Conservation (phyloP, 345 rosid genomes). For the Leavenworthia alabamica region DNA sequence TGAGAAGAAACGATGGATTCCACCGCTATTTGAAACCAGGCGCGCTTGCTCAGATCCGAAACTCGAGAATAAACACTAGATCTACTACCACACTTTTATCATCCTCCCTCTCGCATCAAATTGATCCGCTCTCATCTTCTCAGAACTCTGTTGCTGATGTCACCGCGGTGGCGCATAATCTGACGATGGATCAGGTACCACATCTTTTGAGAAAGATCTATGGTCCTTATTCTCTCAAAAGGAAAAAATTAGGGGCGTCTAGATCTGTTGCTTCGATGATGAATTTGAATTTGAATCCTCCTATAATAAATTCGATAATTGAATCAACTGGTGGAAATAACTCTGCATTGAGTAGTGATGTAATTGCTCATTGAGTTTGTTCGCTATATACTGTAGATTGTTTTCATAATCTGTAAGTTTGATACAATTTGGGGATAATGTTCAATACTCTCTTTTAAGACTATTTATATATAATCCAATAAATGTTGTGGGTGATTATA, state of each 20-base stretch:
- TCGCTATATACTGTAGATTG: not conserved
- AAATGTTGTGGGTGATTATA: not conserved
- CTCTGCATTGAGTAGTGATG: constrained; percentile 35
- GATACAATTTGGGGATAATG: not conserved
- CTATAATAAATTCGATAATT: constrained; percentile 4
- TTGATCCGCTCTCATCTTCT: not conserved
- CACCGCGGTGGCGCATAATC: constrained; percentile 24
- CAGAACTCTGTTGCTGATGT: not conserved
- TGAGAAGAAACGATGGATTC: constrained; percentile 33
- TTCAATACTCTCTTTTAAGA: constrained; percentile 1
- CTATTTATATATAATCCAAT: not conserved
- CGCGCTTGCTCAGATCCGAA: constrained; percentile 55
- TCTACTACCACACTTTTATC: constrained; percentile 18
- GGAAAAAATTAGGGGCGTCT: constrained; percentile 51
- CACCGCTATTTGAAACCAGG: constrained; percentile 58
- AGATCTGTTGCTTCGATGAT: constrained; percentile 37
- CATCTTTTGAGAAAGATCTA: constrained; percentile 36
- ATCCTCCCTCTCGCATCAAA: not conserved
- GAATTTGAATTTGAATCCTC: constrained; percentile 25
- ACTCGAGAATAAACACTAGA: constrained; percentile 49
- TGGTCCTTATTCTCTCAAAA: constrained; percentile 32
- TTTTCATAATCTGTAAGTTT: constrained; percentile 2
- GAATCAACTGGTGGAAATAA: constrained; percentile 24
- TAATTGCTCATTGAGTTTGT: constrained; percentile 47
- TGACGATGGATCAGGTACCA: constrained; percentile 38